Evolutionary conservation across 495 filamentous ascomycete genomes (phyloP), one percentile per base, ranked within the genome.

Genomic region (Penicillium paxilli): DNA sequence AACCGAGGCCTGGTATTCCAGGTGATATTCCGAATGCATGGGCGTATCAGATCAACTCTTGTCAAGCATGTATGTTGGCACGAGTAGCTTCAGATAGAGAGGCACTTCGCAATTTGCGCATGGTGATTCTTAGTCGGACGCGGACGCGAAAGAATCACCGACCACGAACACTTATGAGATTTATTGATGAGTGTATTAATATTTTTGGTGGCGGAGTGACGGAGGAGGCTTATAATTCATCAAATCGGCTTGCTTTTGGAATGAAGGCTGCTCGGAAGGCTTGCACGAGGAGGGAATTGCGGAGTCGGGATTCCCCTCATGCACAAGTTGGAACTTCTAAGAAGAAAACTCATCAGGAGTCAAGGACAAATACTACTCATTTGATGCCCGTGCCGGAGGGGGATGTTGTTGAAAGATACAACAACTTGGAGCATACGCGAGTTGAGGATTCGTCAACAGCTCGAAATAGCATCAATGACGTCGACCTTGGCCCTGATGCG

Each of bases 1-100:
- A 46, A 22, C 61, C 59, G 4, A 17, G 17, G 19, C 1, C 25
- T 2, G 38, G 44, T 7, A 25, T 14, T 10, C 9, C 45, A 2
- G 44, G 46, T 10, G 25, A 23, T 8, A 42, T 42, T 5, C 26
- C 55, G 9, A 20, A 42, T 2, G 51, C 49, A 24, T 63, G 60
- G 62, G 2, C 35, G 1, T 68, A 60, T 28, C 68, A 78, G 40
- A 53, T 53, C 21, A 68, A 78, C 45, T 22, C 53, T 17, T 74
- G 78, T 49, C 38, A 75, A 44, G 70, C 72, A 9, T 74, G 78
- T 45, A 72, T 79, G 33, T 52, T 79, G 35, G 66, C 70, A 2
- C 62, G 74, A 1, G 53, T 80, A 25, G 62, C 63, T 0, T 28
- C 28, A 1, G 33, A 65, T 23, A 66, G 58, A 6, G 12, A 47